Evolutionary conservation across 805 yeast species (phyloP), one percentile per base, ranked within the genome.

Genomic region (Metschnikowia orientalis): DNA sequence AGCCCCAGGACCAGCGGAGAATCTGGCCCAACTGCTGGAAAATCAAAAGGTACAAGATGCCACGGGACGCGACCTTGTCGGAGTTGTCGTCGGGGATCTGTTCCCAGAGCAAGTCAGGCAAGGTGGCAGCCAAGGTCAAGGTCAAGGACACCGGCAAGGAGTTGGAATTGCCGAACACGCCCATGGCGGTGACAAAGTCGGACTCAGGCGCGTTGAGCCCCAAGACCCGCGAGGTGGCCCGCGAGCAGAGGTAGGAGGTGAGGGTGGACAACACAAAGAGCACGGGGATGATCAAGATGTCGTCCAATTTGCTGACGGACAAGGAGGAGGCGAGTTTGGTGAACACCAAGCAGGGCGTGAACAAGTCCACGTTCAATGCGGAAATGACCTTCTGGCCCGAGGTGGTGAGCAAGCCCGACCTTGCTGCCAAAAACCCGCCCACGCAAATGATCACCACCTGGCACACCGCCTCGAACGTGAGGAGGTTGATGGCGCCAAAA

Each of bases 181-280:
- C 87, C 94, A 92, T 92, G 2, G 96, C 97, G 14, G 94, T 82
- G 30, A 92, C 96, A 50, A 86, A 90, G 61, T 90, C 89, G 3
- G 85, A 54, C 59, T 92, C 97, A 9, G 84, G 76, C 30, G 65
- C 74, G 48, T 83, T 83, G 48, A 92, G 63, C 6, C 59, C 50
- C 41, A 88, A 55, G 26, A 77, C 42, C 9, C 58, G 54, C 3
- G 86, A 66, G 24, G 79, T 71, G 14, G 75, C 18, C 18, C 63
- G 60, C 5, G 95, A 83, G 21, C 87, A 77, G 7, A 62, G 15
- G 47, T 64, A 80, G 1, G 96, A 79, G 12, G 88, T 79, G 11
- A 73, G 75, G 0, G 97, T 88, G n/a, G 88, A 76, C 18, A 89
- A 43, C n/a, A 77, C 86, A 56, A 73, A 90, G 43, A 90, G 77